Conservation (phyloP, 805 yeast species). For the Candida easanensis region DNA sequence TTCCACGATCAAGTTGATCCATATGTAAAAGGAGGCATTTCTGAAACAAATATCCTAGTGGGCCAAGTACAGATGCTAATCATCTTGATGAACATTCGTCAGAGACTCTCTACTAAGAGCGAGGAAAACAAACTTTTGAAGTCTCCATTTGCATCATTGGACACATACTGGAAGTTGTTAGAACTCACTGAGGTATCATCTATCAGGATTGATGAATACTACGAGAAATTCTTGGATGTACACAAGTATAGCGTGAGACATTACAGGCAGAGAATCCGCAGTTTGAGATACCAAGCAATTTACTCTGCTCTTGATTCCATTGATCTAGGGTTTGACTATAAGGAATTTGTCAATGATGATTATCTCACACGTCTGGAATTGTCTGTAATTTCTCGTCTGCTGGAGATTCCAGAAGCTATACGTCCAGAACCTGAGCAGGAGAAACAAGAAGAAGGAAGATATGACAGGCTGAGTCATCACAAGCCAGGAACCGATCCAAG, state of each 20-base stretch:
- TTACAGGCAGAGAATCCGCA: constrained; percentile 20
- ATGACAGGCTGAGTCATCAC: constrained; percentile 3
- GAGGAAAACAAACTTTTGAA: constrained; percentile 6
- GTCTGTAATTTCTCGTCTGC: constrained; percentile 55
- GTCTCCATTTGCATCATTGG: constrained; percentile 28
- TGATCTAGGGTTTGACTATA: constrained; percentile 15
- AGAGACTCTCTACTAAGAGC: constrained; percentile 3
- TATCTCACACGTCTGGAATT: constrained; percentile 31
- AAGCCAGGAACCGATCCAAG: no score
- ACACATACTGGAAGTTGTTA: constrained; percentile 34
- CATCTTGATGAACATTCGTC: constrained; percentile 18
- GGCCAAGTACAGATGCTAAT: constrained; percentile 26
- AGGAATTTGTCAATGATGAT: constrained; percentile 8
- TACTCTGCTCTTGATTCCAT: constrained; percentile 23
- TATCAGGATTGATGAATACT: constrained; percentile 26
- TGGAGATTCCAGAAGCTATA: constrained; percentile 68
- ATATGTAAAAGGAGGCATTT: constrained; percentile 24
- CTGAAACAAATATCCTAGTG: constrained; percentile 26
- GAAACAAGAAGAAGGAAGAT: constrained; percentile 4
- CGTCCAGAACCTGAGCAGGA: constrained; percentile 1
- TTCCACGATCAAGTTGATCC: constrained; percentile 23
- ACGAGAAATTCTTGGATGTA: constrained; percentile 26
- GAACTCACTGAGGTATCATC: constrained; percentile 30
- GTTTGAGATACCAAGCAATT: constrained; percentile 19
- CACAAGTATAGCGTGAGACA: constrained; percentile 22